These are phyloP conservation scores for Liquidambar formosana DNA, from an alignment of 164 flowering plant species.

Conservation along the genomic window DNA sequence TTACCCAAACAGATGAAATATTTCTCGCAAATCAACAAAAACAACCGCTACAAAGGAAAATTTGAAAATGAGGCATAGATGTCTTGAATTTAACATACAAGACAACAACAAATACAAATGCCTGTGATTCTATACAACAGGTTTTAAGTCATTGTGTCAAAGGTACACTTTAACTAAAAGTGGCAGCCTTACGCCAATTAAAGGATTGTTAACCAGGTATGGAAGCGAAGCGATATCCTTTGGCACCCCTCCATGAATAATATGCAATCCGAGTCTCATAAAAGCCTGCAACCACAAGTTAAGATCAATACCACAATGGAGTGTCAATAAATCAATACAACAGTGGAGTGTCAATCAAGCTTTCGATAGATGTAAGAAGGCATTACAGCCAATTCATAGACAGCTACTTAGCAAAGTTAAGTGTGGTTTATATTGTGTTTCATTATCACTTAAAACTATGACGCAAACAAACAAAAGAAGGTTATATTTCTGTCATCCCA, in stretches of 20 bases:
- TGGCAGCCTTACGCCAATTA: neutral
- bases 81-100: neutral
- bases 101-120: neutral
- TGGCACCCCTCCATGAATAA: conserved; percentile 89
- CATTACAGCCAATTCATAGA: neutral
- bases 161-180: neutral
- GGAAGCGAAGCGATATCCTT: conserved; percentile 72
- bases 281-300: conserved; percentile 59
- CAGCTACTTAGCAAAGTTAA: neutral
- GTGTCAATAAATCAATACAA: neutral
- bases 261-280: conserved; percentile 93
- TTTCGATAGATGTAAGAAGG: neutral
- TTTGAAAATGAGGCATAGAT: neutral
- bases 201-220: conserved; percentile 62
- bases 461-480: neutral
- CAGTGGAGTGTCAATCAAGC: neutral
- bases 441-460: neutral
- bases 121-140: neutral
- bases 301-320: conserved; percentile 2
- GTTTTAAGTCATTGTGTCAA: neutral
- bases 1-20: neutral
- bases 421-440: neutral
- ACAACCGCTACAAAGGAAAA: neutral
- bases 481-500: too few relatives aligned
- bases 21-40: neutral